These are phyloP conservation scores for Ophiostoma piceae DNA, from an alignment of 2,329 filamentous ascomycete species.

Conservation along the genomic window DNA sequence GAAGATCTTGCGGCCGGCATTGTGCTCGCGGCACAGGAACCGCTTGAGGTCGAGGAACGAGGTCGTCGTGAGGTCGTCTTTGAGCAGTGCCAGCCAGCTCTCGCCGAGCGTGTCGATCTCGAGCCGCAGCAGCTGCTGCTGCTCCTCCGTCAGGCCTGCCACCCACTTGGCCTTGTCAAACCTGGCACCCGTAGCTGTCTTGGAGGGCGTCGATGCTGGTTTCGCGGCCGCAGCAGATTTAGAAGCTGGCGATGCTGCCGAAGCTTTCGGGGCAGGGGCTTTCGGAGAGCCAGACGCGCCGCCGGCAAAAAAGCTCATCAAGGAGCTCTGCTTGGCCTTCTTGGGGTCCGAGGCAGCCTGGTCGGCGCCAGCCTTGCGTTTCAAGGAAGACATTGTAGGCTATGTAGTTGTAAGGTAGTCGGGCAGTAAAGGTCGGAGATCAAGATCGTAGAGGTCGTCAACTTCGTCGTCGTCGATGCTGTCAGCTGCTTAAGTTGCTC, in stretches of 20 bases:
- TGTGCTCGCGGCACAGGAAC: constrained; percentile 75
- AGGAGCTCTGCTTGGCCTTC: constrained; percentile 71
- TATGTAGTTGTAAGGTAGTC: neutral
- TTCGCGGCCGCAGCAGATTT: constrained; percentile 18
- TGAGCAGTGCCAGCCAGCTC: constrained; percentile 84
- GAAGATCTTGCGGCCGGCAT: constrained; percentile 71
- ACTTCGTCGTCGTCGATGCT: neutral
- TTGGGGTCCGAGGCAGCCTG: constrained; percentile 49
- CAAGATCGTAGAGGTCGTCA: neutral
- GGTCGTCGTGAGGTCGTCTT: constrained; percentile 72
- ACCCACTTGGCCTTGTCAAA: constrained; percentile 93
- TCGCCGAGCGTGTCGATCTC: constrained; percentile 91
- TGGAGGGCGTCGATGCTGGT: constrained; percentile 26
- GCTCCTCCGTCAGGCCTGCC: constrained; percentile 70
- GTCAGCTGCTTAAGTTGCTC: neutral
- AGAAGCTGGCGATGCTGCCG: neutral
- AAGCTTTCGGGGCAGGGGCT: constrained; percentile 32
- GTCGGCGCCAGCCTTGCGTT: constrained; percentile 55
- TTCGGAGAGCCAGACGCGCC: neutral
- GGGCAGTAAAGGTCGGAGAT: neutral
- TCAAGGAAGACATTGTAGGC: neutral
- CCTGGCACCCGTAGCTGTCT: constrained; percentile 35
- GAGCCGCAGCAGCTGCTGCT: constrained; percentile 73
- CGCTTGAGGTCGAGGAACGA: constrained; percentile 84
- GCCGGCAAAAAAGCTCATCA: constrained; percentile 79